These are phyloP conservation scores for Hyphopichia khmerensis DNA, from an alignment of 1,139 yeast species.

Conservation along the genomic window DNA sequence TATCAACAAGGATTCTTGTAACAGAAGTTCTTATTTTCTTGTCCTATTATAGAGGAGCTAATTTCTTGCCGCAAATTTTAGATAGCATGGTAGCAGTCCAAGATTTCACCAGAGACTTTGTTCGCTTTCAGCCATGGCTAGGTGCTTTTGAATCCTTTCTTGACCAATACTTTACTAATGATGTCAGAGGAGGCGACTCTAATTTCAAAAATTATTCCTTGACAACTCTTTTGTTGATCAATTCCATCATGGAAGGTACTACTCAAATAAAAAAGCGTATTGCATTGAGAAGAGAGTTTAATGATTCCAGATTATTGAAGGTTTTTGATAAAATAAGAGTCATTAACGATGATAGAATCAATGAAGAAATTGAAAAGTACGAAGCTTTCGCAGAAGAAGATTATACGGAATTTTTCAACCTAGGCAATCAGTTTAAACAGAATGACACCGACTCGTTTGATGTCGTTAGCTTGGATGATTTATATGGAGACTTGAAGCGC, in stretches of 20 bases:
- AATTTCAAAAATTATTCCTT: slow-evolving; percentile 42
- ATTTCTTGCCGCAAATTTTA: slow-evolving; percentile 25
- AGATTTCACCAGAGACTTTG: slow-evolving; percentile 35
- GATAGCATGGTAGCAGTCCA: slow-evolving; percentile 36
- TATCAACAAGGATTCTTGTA: slow-evolving; percentile 41
- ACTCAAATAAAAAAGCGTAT: slow-evolving; percentile 29
- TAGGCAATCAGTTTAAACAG: slow-evolving; percentile 10
- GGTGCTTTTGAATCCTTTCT: slow-evolving; percentile 35
- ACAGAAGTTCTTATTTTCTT: slow-evolving; percentile 44
- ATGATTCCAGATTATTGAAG: slow-evolving; percentile 36
- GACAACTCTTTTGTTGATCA: slow-evolving; percentile 44
- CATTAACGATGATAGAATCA: slow-evolving; percentile 38
- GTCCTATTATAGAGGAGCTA: slow-evolving; percentile 24
- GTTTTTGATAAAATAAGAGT: slow-evolving; percentile 39
- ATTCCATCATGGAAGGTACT: slow-evolving; percentile 41
- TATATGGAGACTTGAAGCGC: slow-evolving; percentile 16
- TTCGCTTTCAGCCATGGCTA: slow-evolving; percentile 44
- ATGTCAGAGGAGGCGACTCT: slow-evolving; percentile 16
- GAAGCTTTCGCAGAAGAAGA: slow-evolving; percentile 44
- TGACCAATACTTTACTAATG: slow-evolving; percentile 27
- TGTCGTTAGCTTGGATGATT: slow-evolving; percentile 20
- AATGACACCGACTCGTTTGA: slow-evolving; percentile 10
- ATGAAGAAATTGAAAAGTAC: slow-evolving; percentile 47
- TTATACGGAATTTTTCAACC: slow-evolving; percentile 18
- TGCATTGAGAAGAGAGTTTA: slow-evolving; percentile 38